Evolutionary conservation across 306 rosid genomes (phyloP).

Genomic region (Vicia sativa): DNA sequence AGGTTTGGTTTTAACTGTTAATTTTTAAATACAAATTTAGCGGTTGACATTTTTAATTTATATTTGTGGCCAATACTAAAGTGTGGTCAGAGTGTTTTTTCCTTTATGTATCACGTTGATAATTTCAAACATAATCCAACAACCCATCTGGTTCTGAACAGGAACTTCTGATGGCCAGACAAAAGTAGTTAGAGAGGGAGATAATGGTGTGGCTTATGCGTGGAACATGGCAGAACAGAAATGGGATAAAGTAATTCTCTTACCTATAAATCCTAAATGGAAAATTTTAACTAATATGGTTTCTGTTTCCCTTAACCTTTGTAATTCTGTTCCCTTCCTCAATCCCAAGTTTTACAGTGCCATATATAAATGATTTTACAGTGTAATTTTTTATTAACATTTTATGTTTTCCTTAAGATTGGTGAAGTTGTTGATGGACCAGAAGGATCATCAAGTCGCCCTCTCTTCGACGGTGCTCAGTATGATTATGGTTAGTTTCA

Average conservation of each 20-base stretch:
- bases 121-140: conserved; percentile 26
- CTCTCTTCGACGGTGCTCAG: conserved; percentile 71
- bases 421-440: conserved; percentile 99
- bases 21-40: conserved; percentile 12
- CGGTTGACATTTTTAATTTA: conserved; percentile 11
- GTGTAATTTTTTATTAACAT: conserved; percentile 7
- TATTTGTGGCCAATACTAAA: conserved; percentile 1
- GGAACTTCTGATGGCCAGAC: conserved; percentile 96
- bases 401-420: conserved; percentile 52
- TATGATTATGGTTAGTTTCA: conserved; percentile 79
- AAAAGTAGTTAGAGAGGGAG: conserved; percentile 93
- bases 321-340: conserved; percentile 16
- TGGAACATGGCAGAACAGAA: conserved; percentile 80
- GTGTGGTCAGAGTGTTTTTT: neutral
- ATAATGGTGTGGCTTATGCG: conserved; percentile 93
- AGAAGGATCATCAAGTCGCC: conserved; percentile 62
- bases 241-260: conserved; percentile 86
- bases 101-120: neutral
- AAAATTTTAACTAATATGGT: neutral
- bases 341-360: conserved; percentile 15
- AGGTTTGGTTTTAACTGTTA: conserved; percentile 50
- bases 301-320: conserved; percentile 30
- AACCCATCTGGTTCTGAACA: conserved; percentile 46
- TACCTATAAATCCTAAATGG: conserved; percentile 28
- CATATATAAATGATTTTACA: conserved; percentile 23